phyloP scores from a whole-genome alignment of 1,284 basidiomycete genomes.

The Tremellales sp. region DNA sequence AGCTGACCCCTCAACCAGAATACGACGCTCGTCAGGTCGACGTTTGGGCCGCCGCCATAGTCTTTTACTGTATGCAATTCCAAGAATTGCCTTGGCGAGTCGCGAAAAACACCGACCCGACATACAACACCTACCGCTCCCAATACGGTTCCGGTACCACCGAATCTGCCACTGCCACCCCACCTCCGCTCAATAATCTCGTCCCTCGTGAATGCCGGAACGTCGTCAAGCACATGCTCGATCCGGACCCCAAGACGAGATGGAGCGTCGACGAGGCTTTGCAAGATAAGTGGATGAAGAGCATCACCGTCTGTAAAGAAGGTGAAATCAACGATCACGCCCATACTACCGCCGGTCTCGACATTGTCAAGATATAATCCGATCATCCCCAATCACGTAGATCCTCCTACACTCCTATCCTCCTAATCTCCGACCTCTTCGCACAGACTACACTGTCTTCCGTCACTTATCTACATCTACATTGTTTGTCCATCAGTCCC shows the following conservation, averaged over 20 bases:
- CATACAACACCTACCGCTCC: constrained; percentile 77
- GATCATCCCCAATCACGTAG: too few species aligned
- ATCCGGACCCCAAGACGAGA: constrained; percentile 82
- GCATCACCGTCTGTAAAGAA: constrained; percentile 58
- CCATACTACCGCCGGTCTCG: constrained; percentile 39
- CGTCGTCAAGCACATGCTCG: constrained; percentile 89
- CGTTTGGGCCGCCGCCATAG: constrained; percentile 94
- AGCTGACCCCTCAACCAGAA: constrained; percentile 52
- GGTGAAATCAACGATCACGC: constrained; percentile 37
- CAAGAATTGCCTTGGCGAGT: constrained; percentile 96
- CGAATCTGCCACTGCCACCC: constrained; percentile 22
- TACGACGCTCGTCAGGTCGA: constrained; percentile 97
- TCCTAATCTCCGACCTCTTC: too few species aligned
- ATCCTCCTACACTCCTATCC: too few species aligned
- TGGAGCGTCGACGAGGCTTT: constrained; percentile 78
- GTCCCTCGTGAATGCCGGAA: constrained; percentile 79
- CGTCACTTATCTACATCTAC: too few species aligned
- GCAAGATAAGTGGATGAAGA: constrained; percentile 73
- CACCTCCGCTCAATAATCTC: constrained; percentile 67
- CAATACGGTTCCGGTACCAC: constrained; percentile 51
- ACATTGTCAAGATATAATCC: too few species aligned
- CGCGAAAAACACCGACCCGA: constrained; percentile 75
- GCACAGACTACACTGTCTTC: too few species aligned
- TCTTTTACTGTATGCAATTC: constrained; percentile 98
- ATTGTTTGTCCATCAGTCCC: too few species aligned